Conservation (phyloP, 805 yeast species). For the Dipodascus albidus region DNA sequence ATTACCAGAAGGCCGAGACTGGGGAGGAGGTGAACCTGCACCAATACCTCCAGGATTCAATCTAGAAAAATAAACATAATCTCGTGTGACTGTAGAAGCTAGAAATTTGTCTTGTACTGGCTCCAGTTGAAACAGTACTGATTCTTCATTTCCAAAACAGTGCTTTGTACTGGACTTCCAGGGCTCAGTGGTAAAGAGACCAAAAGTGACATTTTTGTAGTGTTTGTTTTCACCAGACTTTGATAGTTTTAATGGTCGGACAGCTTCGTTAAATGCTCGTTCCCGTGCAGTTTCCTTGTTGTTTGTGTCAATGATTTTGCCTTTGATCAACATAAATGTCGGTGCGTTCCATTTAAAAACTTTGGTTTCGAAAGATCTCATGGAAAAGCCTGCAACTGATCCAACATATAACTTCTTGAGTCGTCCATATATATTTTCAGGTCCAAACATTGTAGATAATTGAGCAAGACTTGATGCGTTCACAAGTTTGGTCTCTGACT, state of each 20-base stretch:
- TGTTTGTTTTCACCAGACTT: neutral
- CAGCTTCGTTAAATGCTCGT: conserved; percentile 15
- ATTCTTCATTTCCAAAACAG: conserved; percentile 52
- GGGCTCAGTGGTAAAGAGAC: conserved; percentile 53
- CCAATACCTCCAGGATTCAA: conserved; percentile 71
- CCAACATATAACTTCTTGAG: conserved; percentile 59
- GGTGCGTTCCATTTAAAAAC: conserved; percentile 90
- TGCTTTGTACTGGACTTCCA: conserved; percentile 69
- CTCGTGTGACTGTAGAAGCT: conserved; percentile 23
- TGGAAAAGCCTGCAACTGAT: conserved; percentile 71
- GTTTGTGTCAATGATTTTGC: conserved; percentile 29
- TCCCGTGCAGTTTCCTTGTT: conserved; percentile 15
- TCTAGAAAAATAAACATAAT: conserved; percentile 45
- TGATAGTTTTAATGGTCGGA: conserved; percentile 18
- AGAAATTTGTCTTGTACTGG: conserved; percentile 52
- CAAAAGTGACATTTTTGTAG: conserved; percentile 41
- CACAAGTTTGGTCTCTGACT: conserved; percentile 31
- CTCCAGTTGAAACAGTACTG: conserved; percentile 51
- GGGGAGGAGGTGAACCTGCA: conserved; percentile 58
- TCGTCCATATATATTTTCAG: conserved; percentile 14
- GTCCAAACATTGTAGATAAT: conserved; percentile 29
- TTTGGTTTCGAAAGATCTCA: conserved; percentile 73
- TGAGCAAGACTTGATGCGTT: conserved; percentile 32
- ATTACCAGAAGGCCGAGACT: conserved; percentile 20
- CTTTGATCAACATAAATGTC: conserved; percentile 57